Conservation (phyloP, 2,329 filamentous ascomycete genomes). For the Byssoonygena ceratinophila region DNA sequence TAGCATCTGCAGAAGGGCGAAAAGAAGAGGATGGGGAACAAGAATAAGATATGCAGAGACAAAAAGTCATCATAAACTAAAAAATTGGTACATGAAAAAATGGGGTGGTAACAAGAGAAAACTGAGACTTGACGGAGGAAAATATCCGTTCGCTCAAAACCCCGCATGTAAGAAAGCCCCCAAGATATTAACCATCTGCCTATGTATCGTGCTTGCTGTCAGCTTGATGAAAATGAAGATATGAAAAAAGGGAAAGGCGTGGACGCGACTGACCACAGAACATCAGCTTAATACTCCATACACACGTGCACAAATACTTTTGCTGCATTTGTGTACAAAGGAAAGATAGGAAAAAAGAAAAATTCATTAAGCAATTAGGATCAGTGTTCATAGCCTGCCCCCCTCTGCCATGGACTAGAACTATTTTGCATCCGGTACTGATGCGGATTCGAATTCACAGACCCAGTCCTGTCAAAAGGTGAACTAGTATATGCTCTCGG, state of each 20-base stretch:
- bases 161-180: background rate
- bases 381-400: constrained; percentile 53
- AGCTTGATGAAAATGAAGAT: background rate
- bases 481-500: constrained; percentile 26
- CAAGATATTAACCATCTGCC: background rate
- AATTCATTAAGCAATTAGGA: background rate
- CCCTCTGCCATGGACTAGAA: constrained; percentile 54
- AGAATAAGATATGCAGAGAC: constrained; percentile 14
- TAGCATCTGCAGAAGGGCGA: background rate
- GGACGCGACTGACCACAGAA: background rate
- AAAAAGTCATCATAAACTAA: constrained; percentile 16
- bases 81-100: constrained; percentile 16
- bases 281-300: constrained; percentile 1
- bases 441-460: constrained; percentile 22
- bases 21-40: background rate
- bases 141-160: background rate
- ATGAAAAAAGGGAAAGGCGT: background rate
- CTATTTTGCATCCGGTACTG: constrained; percentile 42
- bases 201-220: background rate
- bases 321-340: background rate
- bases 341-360: background rate
- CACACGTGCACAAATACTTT: background rate
- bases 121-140: background rate
- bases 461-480: constrained; percentile 25
- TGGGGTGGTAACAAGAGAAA: background rate